Conservation (phyloP, 495 filamentous ascomycete species). For the Emericellopsis terricola region DNA sequence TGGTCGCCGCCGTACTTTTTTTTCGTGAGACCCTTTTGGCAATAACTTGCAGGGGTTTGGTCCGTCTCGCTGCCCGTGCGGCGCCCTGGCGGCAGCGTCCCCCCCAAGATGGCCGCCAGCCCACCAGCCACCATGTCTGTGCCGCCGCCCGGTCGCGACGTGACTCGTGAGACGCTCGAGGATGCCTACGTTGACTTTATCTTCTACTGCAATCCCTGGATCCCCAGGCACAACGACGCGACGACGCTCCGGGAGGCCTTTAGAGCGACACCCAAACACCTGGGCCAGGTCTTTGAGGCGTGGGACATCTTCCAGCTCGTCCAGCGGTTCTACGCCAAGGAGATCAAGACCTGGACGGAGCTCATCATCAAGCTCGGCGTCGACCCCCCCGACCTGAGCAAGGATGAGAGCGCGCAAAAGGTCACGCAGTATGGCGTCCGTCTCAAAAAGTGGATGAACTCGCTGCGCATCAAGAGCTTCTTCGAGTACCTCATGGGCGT, state of each 20-base stretch:
- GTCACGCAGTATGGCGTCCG: conserved; percentile 95
- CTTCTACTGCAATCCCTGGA: conserved; percentile 74
- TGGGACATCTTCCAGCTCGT: conserved; percentile 73
- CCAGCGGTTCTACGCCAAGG: conserved; percentile 60
- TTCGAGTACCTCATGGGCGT: conserved; percentile 81
- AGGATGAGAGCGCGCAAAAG: conserved; percentile 89
- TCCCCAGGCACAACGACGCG: conserved; percentile 46
- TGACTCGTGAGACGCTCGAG: conserved; percentile 61
- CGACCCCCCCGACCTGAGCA: conserved; percentile 64
- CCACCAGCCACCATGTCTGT: no score
- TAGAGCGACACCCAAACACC: conserved; percentile 71
- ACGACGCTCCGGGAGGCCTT: conserved; percentile 64
- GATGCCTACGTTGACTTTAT: conserved; percentile 81
- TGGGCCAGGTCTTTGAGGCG: conserved; percentile 80
- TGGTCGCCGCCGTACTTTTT: no score
- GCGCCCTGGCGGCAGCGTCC: no score
- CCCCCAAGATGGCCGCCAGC: no score
- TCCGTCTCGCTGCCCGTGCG: no score
- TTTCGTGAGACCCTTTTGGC: no score
- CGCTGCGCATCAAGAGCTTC: conserved; percentile 94
- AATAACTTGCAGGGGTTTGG: no score
- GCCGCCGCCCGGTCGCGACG: conserved; percentile 54
- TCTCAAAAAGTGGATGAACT: conserved; percentile 96
- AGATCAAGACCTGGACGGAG: conserved; percentile 94
- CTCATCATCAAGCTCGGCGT: conserved; percentile 80